Evolutionary conservation across 2,329 filamentous ascomycete genomes (phyloP), one percentile per base, ranked within the genome.

Genomic region (Fusarium sp.): DNA sequence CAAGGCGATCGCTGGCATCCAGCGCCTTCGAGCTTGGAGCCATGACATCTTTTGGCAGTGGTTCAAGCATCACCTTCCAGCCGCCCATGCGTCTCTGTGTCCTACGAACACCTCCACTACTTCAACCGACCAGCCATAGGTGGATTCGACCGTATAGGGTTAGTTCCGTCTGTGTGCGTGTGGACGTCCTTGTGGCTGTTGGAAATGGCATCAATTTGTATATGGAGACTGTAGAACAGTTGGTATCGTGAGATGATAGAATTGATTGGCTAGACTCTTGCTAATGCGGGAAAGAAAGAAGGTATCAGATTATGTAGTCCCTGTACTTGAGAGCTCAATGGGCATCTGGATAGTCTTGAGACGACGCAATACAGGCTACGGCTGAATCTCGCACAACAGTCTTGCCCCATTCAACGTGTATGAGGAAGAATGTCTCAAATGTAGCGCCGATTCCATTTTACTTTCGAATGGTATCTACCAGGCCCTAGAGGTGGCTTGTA

Each of bases 91-190:
- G 1, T 4, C 32, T 18, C 3, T 37, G 5, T 37, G 32, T 18
- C 0, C 4, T 1, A 1, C 4, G 9, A 37, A 18, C 16, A 4
- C 16, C 0, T 37, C 9, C 32, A 18, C 0, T 0, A 37, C 32
- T 37, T 37, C 16, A 1, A 37, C 32, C 4, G 9, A 37, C 4
- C 32, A 11, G 3, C 0, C 5, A 37, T 37, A 5, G 9, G 4
- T 37, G 32, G 32, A 3, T 4, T 37, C 16, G 16, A 37, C 5
- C 16, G 9, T 37, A 11, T 9, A 37, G 16, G 8, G 11, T 10
- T 37, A 9, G 16, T 37, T 18, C 16, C 16, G 3, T 37, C 32
- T 37, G 9, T 18, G 1, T 5, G 32, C 32, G 32, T 1, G 9
- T 37, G 16, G 4, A 11, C 32, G 21, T 21, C 21, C 32, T 9